Conservation (phyloP, 805 yeast species). For the Wickerhamiella shivajii region DNA sequence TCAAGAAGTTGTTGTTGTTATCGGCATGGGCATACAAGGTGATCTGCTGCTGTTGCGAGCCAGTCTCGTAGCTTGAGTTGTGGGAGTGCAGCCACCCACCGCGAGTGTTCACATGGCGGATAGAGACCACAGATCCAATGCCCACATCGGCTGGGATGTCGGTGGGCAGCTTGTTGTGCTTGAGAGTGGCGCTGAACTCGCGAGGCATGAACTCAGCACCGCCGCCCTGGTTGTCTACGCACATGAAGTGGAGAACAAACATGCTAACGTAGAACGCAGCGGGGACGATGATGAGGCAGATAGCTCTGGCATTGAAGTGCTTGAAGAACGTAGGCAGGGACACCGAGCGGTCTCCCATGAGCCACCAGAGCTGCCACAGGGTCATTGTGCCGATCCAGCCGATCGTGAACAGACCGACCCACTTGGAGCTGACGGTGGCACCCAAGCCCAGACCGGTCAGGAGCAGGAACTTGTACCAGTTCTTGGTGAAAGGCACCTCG, state of each 20-base stretch:
- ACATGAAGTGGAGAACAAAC: conserved; percentile 42
- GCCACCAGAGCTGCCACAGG: conserved; percentile 44
- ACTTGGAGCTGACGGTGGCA: conserved; percentile 45
- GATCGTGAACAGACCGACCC: conserved; percentile 55
- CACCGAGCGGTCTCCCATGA: conserved; percentile 52
- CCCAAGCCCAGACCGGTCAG: conserved; percentile 39
- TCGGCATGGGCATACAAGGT: conserved; percentile 45
- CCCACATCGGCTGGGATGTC: conserved; percentile 49
- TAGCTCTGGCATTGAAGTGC: conserved; percentile 30
- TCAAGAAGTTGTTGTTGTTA: conserved; percentile 64
- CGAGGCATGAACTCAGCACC: conserved; percentile 55
- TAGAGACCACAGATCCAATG: conserved; percentile 54
- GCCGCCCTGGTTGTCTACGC: conserved; percentile 34
- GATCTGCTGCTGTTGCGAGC: conserved; percentile 95
- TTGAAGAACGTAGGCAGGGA: conserved; percentile 26
- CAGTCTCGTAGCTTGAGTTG: conserved; percentile 56
- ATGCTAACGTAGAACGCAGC: conserved; percentile 38
- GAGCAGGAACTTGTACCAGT: conserved; percentile 41
- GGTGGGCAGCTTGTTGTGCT: conserved; percentile 28
- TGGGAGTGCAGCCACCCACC: conserved; percentile 84
- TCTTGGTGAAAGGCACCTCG: conserved; percentile 29
- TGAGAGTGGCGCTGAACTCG: conserved; percentile 46
- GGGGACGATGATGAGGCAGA: conserved; percentile 41
- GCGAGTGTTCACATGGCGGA: conserved; percentile 53
- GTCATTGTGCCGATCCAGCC: conserved; percentile 45